Conservation (phyloP, 805 yeast species). For the Candida sonorensis region DNA sequence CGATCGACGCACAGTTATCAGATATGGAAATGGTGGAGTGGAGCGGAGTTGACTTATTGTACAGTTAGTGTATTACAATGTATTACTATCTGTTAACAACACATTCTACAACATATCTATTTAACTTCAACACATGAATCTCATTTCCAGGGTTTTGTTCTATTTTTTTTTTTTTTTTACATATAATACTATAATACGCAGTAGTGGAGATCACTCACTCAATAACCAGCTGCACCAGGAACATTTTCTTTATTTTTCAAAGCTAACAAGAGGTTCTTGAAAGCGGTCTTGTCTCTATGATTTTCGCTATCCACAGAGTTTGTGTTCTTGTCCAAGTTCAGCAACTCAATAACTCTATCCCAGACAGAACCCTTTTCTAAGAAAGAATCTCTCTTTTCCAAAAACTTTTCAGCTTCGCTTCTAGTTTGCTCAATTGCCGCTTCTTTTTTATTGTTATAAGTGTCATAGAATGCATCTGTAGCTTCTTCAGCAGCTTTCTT, state of each 20-base stretch:
- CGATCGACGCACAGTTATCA: too few relatives aligned
- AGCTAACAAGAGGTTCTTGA: constrained; percentile 43
- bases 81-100: too few relatives aligned
- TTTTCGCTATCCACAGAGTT: constrained; percentile 24
- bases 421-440: constrained; percentile 54
- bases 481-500: constrained; percentile 72
- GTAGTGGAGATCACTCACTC: constrained; percentile 1
- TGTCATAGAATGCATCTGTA: constrained; percentile 87
- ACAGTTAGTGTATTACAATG: too few relatives aligned
- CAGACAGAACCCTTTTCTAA: constrained; percentile 44
- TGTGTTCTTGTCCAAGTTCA: constrained; percentile 30
- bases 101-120: too few relatives aligned
- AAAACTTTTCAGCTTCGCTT: constrained; percentile 63
- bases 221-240: constrained; percentile 55
- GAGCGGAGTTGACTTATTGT: too few relatives aligned
- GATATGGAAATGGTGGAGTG: too few relatives aligned
- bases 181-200: background rate
- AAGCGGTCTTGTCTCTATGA: constrained; percentile 45
- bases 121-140: too few relatives aligned
- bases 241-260: constrained; percentile 47
- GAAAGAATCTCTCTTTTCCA: constrained; percentile 66
- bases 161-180: background rate
- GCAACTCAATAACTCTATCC: constrained; percentile 48
- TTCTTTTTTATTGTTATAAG: constrained; percentile 80
- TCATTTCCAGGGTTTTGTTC: too few relatives aligned